Conservation (phyloP, 371 early-diverging fungal genomes). For the Mucor piriformis region DNA sequence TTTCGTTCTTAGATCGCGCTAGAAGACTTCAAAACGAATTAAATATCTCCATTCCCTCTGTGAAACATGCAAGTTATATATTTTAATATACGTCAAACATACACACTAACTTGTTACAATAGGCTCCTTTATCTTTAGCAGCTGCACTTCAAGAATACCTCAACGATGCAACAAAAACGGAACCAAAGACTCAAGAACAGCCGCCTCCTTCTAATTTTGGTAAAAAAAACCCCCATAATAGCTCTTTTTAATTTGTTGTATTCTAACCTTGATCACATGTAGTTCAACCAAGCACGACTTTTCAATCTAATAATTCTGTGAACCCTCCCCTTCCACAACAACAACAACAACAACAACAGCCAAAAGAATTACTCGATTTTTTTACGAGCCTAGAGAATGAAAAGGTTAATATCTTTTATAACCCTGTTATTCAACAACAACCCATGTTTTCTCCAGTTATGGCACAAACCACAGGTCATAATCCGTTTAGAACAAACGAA, state of each 20-base stretch:
- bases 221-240: too few relatives aligned
- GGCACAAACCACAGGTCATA: conserved; percentile 15
- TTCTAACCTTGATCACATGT: too few relatives aligned
- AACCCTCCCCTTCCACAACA: conserved; percentile 7
- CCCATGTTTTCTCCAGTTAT: not conserved
- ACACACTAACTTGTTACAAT: too few relatives aligned
- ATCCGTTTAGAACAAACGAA: conserved; percentile 20
- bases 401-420: conserved; percentile 45
- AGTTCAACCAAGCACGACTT: not conserved
- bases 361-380: conserved; percentile 70
- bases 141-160: conserved; percentile 88
- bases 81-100: too few relatives aligned
- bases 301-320: conserved; percentile 12
- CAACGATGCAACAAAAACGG: conserved; percentile 12
- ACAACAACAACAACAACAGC: conserved; percentile 33
- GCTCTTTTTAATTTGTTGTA: too few relatives aligned
- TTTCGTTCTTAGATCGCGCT: conserved; percentile 82
- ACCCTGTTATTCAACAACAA: conserved; percentile 24
- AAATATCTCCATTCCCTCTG: conserved; percentile 77
- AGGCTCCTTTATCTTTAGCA: conserved; percentile 62
- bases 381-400: conserved; percentile 76
- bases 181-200: not conserved
- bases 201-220: conserved; percentile 1
- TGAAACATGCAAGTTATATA: conserved; percentile 73
- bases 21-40: conserved; percentile 70